These are phyloP conservation scores for Lipomyces yamanashiensis DNA, from an alignment of 805 yeast genomes.

Conservation along the genomic window DNA sequence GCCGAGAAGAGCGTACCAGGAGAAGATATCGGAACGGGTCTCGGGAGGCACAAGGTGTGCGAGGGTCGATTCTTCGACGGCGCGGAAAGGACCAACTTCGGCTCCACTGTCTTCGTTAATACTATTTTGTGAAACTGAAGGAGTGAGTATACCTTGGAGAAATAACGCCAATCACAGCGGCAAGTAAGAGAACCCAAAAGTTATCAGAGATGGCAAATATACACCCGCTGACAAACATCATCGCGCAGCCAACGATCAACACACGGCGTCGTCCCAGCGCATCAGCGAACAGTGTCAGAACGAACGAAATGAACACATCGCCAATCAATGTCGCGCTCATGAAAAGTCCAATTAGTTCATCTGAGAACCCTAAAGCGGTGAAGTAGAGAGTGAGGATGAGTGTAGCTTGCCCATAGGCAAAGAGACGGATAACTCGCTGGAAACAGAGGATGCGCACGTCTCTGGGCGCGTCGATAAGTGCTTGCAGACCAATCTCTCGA, in stretches of 20 bases:
- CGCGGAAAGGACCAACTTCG: conserved; percentile 62
- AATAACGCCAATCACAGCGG: conserved; percentile 54
- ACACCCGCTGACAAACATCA: conserved; percentile 52
- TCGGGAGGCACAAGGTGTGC: conserved; percentile 52
- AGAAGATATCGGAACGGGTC: conserved; percentile 56
- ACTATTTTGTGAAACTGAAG: too few relatives aligned
- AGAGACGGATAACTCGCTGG: conserved; percentile 44
- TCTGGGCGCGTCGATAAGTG: conserved; percentile 20
- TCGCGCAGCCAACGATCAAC: conserved; percentile 48
- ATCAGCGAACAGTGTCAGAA: conserved; percentile 54
- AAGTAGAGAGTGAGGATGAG: conserved; percentile 52
- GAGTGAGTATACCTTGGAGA: conserved; percentile 48
- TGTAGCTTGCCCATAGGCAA: conserved; percentile 47
- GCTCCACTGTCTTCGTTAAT: conserved; percentile 48
- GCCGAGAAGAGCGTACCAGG: conserved; percentile 61
- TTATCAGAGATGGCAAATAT: conserved; percentile 47
- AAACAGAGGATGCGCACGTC: conserved; percentile 37
- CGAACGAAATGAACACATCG: conserved; percentile 54
- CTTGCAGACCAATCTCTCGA: conserved; percentile 21
- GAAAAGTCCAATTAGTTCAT: conserved; percentile 53
- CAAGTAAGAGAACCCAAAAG: conserved; percentile 46
- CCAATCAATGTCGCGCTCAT: conserved; percentile 56
- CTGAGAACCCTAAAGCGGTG: conserved; percentile 50
- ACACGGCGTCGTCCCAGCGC: conserved; percentile 53
- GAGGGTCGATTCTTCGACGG: conserved; percentile 58